Evolutionary conservation across 306 rosid genomes (phyloP).

Genomic region (Quercus aquifolioides): DNA sequence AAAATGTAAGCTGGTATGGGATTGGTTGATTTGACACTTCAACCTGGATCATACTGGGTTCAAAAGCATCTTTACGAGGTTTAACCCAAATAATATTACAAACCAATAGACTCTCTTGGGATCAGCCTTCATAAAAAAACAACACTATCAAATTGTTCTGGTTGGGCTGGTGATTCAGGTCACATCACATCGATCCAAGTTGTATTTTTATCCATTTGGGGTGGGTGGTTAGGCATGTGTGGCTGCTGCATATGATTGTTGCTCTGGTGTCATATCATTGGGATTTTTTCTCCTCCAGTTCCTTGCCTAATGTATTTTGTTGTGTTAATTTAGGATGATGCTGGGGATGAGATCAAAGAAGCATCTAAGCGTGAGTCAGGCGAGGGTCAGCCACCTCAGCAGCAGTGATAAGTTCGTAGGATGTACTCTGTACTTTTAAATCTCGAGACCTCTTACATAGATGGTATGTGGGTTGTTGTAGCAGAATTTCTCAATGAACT

Average conservation of each 20-base stretch:
- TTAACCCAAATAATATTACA: neutral
- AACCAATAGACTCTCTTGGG: neutral
- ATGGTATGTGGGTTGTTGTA: conserved; percentile 42
- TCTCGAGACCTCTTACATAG: conserved; percentile 29
- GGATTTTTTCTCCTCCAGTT: neutral
- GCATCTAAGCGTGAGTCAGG: conserved; percentile 71
- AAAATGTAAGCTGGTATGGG: neutral
- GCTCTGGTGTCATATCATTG: neutral
- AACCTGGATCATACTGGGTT: neutral
- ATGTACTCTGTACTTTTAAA: conserved; percentile 37
- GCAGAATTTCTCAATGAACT: conserved; percentile 42
- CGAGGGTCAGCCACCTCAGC: conserved; percentile 36
- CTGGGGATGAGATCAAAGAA: conserved; percentile 94
- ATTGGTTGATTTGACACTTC: neutral
- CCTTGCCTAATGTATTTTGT: conserved; percentile 6
- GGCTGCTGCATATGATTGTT: neutral
- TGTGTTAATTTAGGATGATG: conserved; percentile 58
- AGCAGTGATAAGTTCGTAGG: conserved; percentile 37
- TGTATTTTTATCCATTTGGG: neutral
- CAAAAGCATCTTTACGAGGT: neutral
- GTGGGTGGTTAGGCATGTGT: neutral
- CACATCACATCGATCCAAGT: neutral
- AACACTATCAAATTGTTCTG: neutral
- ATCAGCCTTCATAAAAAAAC: neutral
- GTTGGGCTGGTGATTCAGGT: neutral